Evolutionary conservation across 2,329 filamentous ascomycete genomes (phyloP).

Genomic region (Akanthomyces uredinophilus): DNA sequence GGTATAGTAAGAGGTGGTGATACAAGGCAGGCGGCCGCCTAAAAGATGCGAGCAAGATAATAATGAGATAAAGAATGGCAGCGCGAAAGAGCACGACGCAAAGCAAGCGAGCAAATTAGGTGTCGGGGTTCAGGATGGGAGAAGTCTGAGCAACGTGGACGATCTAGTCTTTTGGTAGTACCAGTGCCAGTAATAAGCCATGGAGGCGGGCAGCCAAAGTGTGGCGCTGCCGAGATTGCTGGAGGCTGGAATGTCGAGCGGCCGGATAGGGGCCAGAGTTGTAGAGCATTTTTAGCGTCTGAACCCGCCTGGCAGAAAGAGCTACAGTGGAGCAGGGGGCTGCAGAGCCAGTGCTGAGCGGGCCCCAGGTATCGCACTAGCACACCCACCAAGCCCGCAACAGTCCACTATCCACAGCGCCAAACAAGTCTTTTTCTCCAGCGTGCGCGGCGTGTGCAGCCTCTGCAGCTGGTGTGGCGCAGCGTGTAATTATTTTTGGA

Average conservation of each 20-base stretch:
- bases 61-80: not conserved
- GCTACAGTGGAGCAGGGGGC: not conserved
- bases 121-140: not conserved
- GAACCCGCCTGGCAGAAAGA: not conserved
- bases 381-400: not conserved
- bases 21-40: not conserved
- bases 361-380: no score
- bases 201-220: not conserved
- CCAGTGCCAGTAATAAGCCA: not conserved
- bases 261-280: not conserved
- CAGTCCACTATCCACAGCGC: not conserved
- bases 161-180: not conserved
- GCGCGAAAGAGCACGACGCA: not conserved
- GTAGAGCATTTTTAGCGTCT: not conserved
- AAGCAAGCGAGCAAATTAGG: not conserved
- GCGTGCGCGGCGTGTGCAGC: no score
- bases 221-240: conserved; percentile 10
- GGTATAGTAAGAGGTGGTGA: not conserved
- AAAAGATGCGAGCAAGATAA: not conserved
- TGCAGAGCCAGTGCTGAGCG: not conserved
- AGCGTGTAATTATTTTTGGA: conserved; percentile 1
- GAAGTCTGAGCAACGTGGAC: conserved; percentile 2
- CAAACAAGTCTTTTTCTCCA: not conserved
- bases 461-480: not conserved
- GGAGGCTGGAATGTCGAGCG: not conserved